Base-by-base conservation (phyloP, 1,139 yeast species). In the Saccharomyces hybrid region DNA sequence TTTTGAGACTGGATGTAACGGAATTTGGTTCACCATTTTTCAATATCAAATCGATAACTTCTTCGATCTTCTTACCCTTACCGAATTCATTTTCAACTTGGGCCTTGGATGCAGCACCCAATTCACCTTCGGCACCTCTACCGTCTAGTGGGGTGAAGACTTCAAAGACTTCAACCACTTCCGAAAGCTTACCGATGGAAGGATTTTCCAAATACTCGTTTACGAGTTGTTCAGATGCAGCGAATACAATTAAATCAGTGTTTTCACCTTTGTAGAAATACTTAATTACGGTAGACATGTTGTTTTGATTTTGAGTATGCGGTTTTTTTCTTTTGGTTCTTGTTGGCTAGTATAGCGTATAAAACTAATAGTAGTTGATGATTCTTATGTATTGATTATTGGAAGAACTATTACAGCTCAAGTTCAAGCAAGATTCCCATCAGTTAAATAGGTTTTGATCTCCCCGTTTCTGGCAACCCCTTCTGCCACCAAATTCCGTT, bases 81-180 rank as follows among this genome's bases (percentile, higher is more conserved):
- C 89, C 90, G 61, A 88, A 88, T 62, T 87, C 91, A 59, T 78
- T 79, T 52, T 76, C 78, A 56, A 88, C 71, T 59, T 83, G 85
- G 23, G 74, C 71, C 55, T 81, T 78, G n/a, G 91, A 83, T 1
- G 95, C 95, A 64, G 81, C 84, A 56, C 84, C 89, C 34, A 85
- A 70, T 8, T 79, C 77, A 54, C 95, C 95, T 63, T 82, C 88
- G 3, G 81, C 73, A 34, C 96, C 96, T 47, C 71, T 71, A 50
- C 87, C 86, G 49, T 75, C 76, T 59, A 79, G 78, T 56, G 81
- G 78, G 32, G 79, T 75, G 67, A 78, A 88, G n/a, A 88, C 78
- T 64, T 84, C 80, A 73, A 81, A 86, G 16, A 79, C 75, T 0
- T 84, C 83, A 2, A 87, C 83, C 26, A 85, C 78, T 46, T 83